Conservation (phyloP, 495 filamentous ascomycete genomes). For the Annulohypoxylon bovei region DNA sequence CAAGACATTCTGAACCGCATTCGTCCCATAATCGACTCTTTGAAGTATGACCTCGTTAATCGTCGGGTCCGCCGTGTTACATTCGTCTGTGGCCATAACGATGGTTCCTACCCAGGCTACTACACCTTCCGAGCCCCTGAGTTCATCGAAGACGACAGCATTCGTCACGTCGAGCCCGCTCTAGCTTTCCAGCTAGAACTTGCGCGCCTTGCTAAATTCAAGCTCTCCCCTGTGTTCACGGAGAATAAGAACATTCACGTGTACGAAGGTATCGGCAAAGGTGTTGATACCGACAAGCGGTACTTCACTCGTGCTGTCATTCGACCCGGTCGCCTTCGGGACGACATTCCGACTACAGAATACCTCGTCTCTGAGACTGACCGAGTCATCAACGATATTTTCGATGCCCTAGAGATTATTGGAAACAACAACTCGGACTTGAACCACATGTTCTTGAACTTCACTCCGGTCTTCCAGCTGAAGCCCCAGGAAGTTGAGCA, state of each 20-base stretch:
- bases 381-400: conserved; percentile 94
- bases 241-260: conserved; percentile 99
- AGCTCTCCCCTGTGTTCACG: conserved; percentile 96
- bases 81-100: conserved; percentile 94
- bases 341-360: conserved; percentile 96
- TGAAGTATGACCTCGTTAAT: conserved; percentile 82
- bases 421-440: conserved; percentile 99
- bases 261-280: conserved; percentile 95
- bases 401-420: conserved; percentile 97
- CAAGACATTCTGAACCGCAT: conserved; percentile 80
- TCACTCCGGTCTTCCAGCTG: conserved; percentile 93
- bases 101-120: conserved; percentile 96
- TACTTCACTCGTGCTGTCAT: conserved; percentile 98
- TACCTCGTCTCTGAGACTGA: conserved; percentile 98
- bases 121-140: conserved; percentile 95
- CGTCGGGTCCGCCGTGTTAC: conserved; percentile 88
- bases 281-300: conserved; percentile 91
- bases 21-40: conserved; percentile 75
- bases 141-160: conserved; percentile 90
- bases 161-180: conserved; percentile 96
- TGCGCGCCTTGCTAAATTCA: conserved; percentile 92
- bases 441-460: conserved; percentile 99
- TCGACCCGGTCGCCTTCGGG: conserved; percentile 88
- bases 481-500: conserved; percentile 91
- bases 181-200: conserved; percentile 98